These are phyloP conservation scores for Ophiostoma triangulosporum DNA, from an alignment of 2,329 filamentous ascomycete genomes.

Conservation along the genomic window DNA sequence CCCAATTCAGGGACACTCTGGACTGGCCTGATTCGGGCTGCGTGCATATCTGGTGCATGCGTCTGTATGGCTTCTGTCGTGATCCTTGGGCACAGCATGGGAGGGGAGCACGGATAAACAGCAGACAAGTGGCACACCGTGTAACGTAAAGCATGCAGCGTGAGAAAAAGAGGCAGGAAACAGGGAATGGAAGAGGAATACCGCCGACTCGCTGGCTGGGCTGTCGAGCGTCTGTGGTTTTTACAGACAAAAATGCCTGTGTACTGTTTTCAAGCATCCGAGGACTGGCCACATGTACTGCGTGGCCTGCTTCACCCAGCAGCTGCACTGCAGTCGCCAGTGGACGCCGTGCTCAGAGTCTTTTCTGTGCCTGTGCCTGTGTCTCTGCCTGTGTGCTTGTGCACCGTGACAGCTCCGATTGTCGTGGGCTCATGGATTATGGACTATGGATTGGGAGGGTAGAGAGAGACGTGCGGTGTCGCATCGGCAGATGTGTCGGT, in stretches of 20 bases:
- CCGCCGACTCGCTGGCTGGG: conserved; percentile 6
- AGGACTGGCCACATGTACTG: background rate
- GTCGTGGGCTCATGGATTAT: background rate
- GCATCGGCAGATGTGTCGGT: background rate
- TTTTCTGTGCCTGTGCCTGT: background rate
- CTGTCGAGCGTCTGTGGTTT: too few species aligned
- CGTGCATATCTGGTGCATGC: background rate
- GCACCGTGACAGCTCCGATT: background rate
- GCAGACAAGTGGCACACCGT: background rate
- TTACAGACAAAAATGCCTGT: too few species aligned
- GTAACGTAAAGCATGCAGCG: conserved; percentile 2
- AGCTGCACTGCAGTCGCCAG: too few species aligned
- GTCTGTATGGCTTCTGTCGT: background rate
- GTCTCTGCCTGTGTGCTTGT: background rate
- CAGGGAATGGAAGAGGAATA: background rate
- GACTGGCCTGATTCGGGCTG: too few species aligned
- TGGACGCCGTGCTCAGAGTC: too few species aligned
- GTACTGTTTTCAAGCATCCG: too few species aligned
- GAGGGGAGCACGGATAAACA: background rate
- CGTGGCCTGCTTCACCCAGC: background rate
- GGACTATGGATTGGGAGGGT: background rate
- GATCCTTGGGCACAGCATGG: background rate
- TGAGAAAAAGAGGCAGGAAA: background rate
- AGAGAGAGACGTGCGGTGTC: background rate
- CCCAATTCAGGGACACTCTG: too few species aligned